Percentiles rank a stretch among this genome's conserved stretches.
Evolutionary conservation across 441 rosid species (phyloP).

Genomic region (Croton setiger): DNA sequence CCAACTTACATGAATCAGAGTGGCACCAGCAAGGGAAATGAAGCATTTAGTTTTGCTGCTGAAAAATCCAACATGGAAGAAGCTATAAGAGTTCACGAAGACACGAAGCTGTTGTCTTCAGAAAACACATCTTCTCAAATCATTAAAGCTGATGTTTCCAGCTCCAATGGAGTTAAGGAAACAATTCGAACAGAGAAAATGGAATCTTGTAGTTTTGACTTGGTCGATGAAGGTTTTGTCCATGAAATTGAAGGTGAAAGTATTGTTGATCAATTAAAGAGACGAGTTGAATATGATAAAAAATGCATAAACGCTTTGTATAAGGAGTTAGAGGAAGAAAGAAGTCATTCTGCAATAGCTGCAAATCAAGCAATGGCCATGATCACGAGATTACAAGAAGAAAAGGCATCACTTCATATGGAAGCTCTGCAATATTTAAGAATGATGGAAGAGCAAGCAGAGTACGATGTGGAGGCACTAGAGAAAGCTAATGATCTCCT

Average conservation of each 20-base stretch:
- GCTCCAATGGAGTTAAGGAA: conserved; percentile 20
- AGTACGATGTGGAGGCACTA: conserved; percentile 81
- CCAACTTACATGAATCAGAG: conserved; percentile 12
- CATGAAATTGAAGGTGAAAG: conserved; percentile 53
- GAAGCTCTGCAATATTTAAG: conserved; percentile 85
- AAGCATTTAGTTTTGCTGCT: conserved; percentile 23
- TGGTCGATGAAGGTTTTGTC: conserved; percentile 35
- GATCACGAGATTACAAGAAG: conserved; percentile 94
- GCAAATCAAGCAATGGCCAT: conserved; percentile 95
- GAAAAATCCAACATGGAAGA: conserved; percentile 22
- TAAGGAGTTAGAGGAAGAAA: conserved; percentile 88
- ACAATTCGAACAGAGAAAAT: conserved; percentile 12
- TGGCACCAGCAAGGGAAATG: conserved; percentile 23
- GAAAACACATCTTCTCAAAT: conserved; percentile 24
- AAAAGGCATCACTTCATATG: conserved; percentile 81
- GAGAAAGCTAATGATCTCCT: conserved; percentile 66
- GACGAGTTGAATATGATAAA: conserved; percentile 60
- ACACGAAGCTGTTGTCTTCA: conserved; percentile 16
- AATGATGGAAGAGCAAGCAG: conserved; percentile 98
- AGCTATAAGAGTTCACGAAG: conserved; percentile 26
- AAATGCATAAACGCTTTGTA: conserved; percentile 47
- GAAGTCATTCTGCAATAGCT: conserved; percentile 75
- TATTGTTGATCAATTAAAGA: conserved; percentile 54
- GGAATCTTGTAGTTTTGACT: conserved; percentile 36
- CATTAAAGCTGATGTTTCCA: conserved; percentile 23